Evolutionary conservation across 768 basidiomycete genomes (phyloP).

Genomic region (Clavulina sp.): DNA sequence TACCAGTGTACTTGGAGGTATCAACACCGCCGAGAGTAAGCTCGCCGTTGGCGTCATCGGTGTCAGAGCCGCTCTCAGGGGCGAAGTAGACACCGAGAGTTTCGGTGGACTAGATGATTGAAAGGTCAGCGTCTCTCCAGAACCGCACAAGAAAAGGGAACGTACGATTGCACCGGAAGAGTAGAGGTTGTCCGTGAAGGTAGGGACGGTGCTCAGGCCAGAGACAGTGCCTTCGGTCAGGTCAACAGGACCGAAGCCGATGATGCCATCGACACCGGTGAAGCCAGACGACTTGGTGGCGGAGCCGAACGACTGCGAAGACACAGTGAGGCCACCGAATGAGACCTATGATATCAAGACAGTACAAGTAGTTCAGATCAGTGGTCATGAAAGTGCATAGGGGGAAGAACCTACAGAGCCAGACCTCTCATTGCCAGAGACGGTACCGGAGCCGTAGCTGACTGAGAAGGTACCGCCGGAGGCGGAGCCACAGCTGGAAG

Average conservation of each 20-base stretch:
- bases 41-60: not conserved
- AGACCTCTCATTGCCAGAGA: not conserved
- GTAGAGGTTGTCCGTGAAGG: not conserved
- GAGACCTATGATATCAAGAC: not conserved
- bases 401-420: not conserved
- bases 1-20: not conserved
- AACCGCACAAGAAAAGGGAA: not conserved
- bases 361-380: not conserved
- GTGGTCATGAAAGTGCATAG: too few species aligned
- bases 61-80: not conserved
- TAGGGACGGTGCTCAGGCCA: not conserved
- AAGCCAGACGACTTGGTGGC: not conserved
- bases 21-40: not conserved
- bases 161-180: not conserved
- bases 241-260: not conserved
- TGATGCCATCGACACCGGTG: not conserved
- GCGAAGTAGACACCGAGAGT: not conserved
- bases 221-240: not conserved
- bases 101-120: not conserved
- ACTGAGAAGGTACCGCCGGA: not conserved
- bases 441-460: not conserved
- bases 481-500: not conserved
- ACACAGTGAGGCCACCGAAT: not conserved
- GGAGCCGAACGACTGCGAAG: not conserved
- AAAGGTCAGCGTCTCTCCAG: not conserved